A percentile compares a stretch with the other conserved stretches of the same genome.
phyloP scores from a whole-genome alignment of 164 flowering plant genomes.

The Umbilicus rupestris region DNA sequence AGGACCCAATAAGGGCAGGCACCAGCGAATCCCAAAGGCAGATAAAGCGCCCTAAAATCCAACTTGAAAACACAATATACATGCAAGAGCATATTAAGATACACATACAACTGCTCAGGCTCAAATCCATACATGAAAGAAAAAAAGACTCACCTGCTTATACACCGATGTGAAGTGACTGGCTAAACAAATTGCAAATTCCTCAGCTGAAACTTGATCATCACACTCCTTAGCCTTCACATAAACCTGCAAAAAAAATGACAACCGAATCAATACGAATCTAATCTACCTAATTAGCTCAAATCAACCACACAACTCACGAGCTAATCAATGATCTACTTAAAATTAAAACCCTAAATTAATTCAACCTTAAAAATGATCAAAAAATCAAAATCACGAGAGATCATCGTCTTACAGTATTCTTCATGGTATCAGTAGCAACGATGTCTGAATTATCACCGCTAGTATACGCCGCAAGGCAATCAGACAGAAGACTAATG shows the following conservation, averaged over 20 bases:
- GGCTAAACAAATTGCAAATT: constrained; percentile 76
- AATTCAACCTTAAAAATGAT: not conserved
- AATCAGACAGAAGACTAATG: constrained; percentile 73
- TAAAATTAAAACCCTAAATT: not conserved
- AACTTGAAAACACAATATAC: no score
- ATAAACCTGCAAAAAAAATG: constrained; percentile 51
- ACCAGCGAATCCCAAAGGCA: no score
- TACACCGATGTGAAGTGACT: constrained; percentile 77
- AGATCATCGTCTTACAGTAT: constrained; percentile 43
- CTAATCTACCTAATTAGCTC: not conserved
- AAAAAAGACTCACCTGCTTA: constrained; percentile 36
- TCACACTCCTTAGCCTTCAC: constrained; percentile 88
- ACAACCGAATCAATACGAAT: not conserved
- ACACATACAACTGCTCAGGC: no score
- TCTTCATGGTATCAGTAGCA: constrained; percentile 96
- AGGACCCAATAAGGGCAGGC: no score
- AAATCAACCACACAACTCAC: constrained; percentile 6
- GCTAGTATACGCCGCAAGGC: constrained; percentile 42
- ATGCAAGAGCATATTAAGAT: no score
- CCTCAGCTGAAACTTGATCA: constrained; percentile 60
- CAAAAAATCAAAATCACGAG: not conserved
- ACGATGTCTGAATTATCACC: constrained; percentile 88
- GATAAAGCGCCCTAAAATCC: no score
- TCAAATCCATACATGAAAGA: not conserved
- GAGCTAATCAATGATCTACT: not conserved